Conservation (phyloP, 2,329 filamentous ascomycete species). For the Epichloe hybrida region DNA sequence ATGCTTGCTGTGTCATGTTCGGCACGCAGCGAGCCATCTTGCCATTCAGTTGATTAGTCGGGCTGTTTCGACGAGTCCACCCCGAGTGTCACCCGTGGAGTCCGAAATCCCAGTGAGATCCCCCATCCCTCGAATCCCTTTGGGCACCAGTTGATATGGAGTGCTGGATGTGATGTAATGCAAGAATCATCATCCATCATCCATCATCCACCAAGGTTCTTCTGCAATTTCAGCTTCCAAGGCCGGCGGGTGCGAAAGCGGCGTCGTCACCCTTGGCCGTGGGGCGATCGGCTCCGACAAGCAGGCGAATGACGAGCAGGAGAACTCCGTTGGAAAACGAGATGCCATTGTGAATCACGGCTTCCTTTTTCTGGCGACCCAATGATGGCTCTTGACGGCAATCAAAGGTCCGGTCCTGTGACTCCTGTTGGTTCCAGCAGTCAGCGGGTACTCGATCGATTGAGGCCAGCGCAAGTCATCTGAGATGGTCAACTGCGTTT, state of each 20-base stretch:
- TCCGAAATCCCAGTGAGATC: background rate
- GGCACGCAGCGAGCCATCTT: background rate
- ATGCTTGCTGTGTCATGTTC: background rate
- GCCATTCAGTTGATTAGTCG: background rate
- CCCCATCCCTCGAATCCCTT: background rate
- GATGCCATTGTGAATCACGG: background rate
- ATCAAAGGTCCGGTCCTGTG: too few relatives aligned
- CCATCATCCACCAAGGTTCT: background rate
- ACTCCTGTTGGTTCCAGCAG: too few relatives aligned
- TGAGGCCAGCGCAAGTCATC: too few relatives aligned
- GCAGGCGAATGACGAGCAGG: background rate
- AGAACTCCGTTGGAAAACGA: background rate
- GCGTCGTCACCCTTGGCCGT: conserved; percentile 1
- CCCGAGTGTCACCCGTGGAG: background rate
- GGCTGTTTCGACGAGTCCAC: background rate
- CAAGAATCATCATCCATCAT: background rate
- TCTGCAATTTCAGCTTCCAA: background rate
- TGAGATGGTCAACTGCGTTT: too few relatives aligned
- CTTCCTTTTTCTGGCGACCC: too few relatives aligned
- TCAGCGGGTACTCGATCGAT: too few relatives aligned
- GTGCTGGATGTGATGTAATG: background rate
- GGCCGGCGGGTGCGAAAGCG: conserved; percentile 1
- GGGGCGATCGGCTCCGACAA: conserved; percentile 4
- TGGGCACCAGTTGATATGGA: background rate
- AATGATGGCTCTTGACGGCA: too few relatives aligned